Base-by-base conservation (phyloP, 2,329 filamentous ascomycete species). In the Trichophyton simii region DNA sequence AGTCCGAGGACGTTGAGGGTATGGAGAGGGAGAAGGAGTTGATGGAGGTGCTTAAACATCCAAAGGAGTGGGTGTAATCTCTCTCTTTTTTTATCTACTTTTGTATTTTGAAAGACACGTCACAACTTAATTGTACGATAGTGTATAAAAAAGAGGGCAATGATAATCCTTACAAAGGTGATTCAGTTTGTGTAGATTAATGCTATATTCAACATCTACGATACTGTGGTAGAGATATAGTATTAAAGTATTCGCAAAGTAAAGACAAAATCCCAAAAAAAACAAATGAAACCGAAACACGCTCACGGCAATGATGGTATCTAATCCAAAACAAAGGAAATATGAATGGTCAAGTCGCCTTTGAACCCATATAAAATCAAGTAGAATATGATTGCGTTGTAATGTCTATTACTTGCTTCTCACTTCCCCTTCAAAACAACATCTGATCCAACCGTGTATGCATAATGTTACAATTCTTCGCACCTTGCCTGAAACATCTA, bases 11-110 rank as follows among this genome's bases (percentile, higher is more conserved):
- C 22, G 41, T 15, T 28, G 70, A 74, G 28, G 72, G 74, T 31
- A 72, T 71, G 63, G 66, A 67, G 54, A 71, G 69, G 65, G 94
- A 99, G 77, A 87, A 88, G 73, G 82, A 89, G 66, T 75, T 97
- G 64, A 79, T 96, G 57, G 86, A 92, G 63, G 87, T 86, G 46
- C 69, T 87, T 65, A 82, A 78, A 73, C 79, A 82, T 67, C 83
- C 84, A 2, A 77, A 78, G 63, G 83, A 86, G 65, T 87, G 84
- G 84, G 81, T 80, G 59, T 83, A 71, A 68, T 52, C 3, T 15
- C 22, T 11, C 15, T 22, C 4, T 4, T 25, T 11, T 4, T 25
- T 2, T 6, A 52, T 13, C 46, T 25, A 25, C 20, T 52, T 4
- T 25, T 52, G 22, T 15, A 9, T 15, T 28, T 8, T 6, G 25